Conservation (phyloP, 345 rosid species). For the Eucalyptus melliodora region DNA sequence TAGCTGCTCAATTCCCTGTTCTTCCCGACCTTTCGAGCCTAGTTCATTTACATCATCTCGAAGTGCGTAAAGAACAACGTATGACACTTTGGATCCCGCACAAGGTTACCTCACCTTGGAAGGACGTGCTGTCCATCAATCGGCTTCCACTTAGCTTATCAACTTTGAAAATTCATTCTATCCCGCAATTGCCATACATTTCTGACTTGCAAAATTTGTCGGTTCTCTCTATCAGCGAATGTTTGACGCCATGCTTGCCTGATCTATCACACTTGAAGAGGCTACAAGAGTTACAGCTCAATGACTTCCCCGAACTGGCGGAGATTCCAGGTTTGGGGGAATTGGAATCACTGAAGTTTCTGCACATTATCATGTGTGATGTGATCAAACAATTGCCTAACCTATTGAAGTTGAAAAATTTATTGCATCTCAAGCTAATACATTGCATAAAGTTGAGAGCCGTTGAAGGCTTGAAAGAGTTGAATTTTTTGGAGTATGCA, state of each 20-base stretch:
- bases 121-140: too few relatives aligned
- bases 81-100: too few relatives aligned
- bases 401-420: neutral
- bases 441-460: neutral
- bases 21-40: neutral
- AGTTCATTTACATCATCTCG: neutral
- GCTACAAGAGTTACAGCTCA: neutral
- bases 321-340: neutral
- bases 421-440: neutral
- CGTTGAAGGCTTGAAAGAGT: neutral
- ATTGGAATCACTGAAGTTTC: neutral
- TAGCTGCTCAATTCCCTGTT: fast-evolving
- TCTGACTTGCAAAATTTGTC: neutral
- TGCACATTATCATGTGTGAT: neutral
- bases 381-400: neutral
- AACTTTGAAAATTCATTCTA: neutral
- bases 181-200: neutral
- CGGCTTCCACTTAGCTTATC: neutral
- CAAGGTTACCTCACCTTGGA: too few relatives aligned
- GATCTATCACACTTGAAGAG: neutral
- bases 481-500: neutral
- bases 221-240: neutral
- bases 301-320: fast-evolving
- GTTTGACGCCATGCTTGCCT: fast-evolving
- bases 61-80: too few relatives aligned